Evolutionary conservation across 495 filamentous ascomycete genomes (phyloP), one percentile per base, ranked within the genome.

Genomic region (Corynascus novoguineensis): DNA sequence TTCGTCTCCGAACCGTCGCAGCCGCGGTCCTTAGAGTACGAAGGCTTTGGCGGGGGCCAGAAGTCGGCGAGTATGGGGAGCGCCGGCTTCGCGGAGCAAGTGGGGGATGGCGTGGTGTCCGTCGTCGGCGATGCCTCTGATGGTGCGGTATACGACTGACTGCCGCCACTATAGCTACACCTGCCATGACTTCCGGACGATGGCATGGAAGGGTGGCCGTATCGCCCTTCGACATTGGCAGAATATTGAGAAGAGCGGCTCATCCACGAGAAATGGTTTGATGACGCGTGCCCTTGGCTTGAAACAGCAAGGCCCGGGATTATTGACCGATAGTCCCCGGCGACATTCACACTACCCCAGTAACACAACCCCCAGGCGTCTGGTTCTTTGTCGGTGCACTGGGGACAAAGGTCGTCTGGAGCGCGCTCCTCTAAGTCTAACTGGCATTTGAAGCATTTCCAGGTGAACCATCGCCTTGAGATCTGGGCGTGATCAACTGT

Each of bases 341-440:
- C 0, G 41, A n/a, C 27, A 42, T 22, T 44, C 35, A 53, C 21
- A 3, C 15, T 25, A 10, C 32, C 55, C 27, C 45, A 54, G 9
- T 32, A 50, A 51, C 59, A 61, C 17, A 10, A 24, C n/a, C 59
- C 31, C 58, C 55, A 55, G n/a, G n/a, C n/a, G n/a, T n/a, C n/a
- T n/a, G n/a, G n/a, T n/a, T n/a, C n/a, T n/a, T n/a, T n/a, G n/a
- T n/a, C n/a, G n/a, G n/a, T n/a, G n/a, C n/a, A n/a, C n/a, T n/a
- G n/a, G n/a, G n/a, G n/a, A n/a, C n/a, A n/a, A n/a, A n/a, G n/a
- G n/a, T n/a, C n/a, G n/a, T n/a, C n/a, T n/a, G n/a, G n/a, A n/a
- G n/a, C n/a, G n/a, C n/a, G n/a, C n/a, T n/a, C n/a, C n/a, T n/a
- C n/a, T n/a, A n/a, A n/a, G n/a, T n/a, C n/a, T n/a, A n/a, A n/a